Conservation (phyloP, 495 filamentous ascomycete genomes). For the Articulospora tetracladia region DNA sequence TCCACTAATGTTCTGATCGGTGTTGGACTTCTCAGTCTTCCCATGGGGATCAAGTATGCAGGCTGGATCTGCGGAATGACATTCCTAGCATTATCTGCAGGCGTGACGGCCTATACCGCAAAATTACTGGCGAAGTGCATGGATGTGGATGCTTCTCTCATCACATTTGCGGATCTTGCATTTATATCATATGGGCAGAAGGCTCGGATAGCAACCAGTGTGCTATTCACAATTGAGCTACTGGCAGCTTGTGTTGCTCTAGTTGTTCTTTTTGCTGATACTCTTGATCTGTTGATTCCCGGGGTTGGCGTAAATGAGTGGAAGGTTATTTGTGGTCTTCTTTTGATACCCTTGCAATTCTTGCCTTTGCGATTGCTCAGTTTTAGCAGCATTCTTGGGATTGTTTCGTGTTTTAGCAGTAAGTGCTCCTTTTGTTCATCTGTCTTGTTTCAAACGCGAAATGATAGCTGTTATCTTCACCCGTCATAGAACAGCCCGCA, state of each 20-base stretch:
- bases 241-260: slow-evolving; percentile 87
- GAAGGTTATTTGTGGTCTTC: slow-evolving; percentile 82
- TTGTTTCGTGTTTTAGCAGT: slow-evolving; percentile 77
- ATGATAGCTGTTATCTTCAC: no score
- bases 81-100: slow-evolving; percentile 69
- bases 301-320: slow-evolving; percentile 66
- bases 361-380: slow-evolving; percentile 80
- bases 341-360: slow-evolving; percentile 82
- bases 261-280: slow-evolving; percentile 91
- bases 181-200: slow-evolving; percentile 86
- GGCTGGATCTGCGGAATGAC: slow-evolving; percentile 84
- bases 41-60: slow-evolving; percentile 82
- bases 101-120: slow-evolving; percentile 81
- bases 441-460: background rate
- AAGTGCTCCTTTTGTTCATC: slow-evolving; percentile 6
- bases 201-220: slow-evolving; percentile 73
- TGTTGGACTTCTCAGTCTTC: slow-evolving; percentile 83
- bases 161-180: slow-evolving; percentile 93
- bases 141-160: slow-evolving; percentile 65
- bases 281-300: slow-evolving; percentile 74
- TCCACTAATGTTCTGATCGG: slow-evolving; percentile 94
- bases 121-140: slow-evolving; percentile 84
- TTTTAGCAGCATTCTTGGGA: slow-evolving; percentile 87
- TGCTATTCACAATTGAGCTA: slow-evolving; percentile 86
- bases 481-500: no score